A percentile compares a stretch with the other conserved stretches of the same genome.
These are phyloP conservation scores for Alternaria sp. DNA, from an alignment of 2,329 filamentous ascomycete genomes.

Conservation along the genomic window DNA sequence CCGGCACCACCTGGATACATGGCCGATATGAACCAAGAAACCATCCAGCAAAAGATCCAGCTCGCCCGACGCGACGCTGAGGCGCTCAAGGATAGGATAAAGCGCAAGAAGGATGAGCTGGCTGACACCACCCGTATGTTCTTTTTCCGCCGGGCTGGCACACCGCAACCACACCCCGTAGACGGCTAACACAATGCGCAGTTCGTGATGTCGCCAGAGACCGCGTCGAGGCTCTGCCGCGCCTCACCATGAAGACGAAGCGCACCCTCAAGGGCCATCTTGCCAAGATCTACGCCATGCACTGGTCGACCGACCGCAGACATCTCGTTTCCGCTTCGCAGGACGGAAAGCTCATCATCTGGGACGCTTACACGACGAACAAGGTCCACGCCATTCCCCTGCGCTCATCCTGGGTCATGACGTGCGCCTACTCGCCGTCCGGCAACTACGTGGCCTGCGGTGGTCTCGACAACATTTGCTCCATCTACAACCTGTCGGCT, in stretches of 20 bases:
- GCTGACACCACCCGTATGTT: conserved; percentile 95
- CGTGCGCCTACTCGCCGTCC: conserved; percentile 97
- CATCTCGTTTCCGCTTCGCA: conserved; percentile 98
- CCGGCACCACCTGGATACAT: conserved; percentile 35
- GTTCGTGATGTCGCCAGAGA: conserved; percentile 92
- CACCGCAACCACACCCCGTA: neutral
- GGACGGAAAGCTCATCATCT: conserved; percentile 99
- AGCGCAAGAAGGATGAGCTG: conserved; percentile 99
- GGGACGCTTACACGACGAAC: conserved; percentile 99
- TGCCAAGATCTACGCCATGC: conserved; percentile 99
- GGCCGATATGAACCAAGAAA: conserved; percentile 62
- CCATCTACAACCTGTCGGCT: conserved; percentile 98
- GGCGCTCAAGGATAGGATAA: conserved; percentile 97
- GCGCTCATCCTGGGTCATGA: conserved; percentile 99
- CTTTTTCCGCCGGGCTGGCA: conserved; percentile 10
- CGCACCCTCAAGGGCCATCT: conserved; percentile 96
- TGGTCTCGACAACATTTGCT: conserved; percentile 99
- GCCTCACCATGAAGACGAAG: conserved; percentile 97
- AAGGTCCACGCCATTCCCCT: conserved; percentile 99
- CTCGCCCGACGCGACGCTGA: conserved; percentile 97
- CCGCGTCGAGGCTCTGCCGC: conserved; percentile 89
- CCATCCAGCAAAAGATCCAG: conserved; percentile 76
- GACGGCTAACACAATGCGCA: conserved; percentile 55
- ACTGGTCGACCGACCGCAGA: conserved; percentile 98
- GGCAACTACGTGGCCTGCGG: conserved; percentile 99